These are phyloP conservation scores for Carex cristatella DNA, from an alignment of 176 grass and related monocot species.

Conservation along the genomic window DNA sequence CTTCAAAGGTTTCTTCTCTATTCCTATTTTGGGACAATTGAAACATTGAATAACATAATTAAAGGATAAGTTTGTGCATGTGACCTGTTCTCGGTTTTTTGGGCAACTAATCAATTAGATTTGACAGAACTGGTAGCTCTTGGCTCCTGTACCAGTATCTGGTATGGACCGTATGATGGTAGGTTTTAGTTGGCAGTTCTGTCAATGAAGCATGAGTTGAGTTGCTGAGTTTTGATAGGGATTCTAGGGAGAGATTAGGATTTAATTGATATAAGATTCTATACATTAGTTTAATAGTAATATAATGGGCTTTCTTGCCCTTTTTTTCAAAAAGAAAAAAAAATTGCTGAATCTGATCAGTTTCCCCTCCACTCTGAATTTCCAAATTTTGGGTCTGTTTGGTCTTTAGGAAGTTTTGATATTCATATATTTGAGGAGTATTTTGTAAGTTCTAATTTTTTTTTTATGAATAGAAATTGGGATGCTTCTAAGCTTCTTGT, in stretches of 20 bases:
- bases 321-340: too few relatives aligned
- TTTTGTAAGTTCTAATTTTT: neutral
- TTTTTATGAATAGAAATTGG: neutral
- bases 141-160: too few relatives aligned
- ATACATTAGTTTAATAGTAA: too few relatives aligned
- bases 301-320: too few relatives aligned
- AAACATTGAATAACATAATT: neutral
- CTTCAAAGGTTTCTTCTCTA: constrained; percentile 67
- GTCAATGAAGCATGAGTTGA: too few relatives aligned
- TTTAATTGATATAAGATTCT: too few relatives aligned
- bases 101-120: neutral
- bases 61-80: neutral
- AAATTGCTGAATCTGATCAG: neutral
- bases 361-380: neutral
- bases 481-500: neutral
- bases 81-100: neutral
- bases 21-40: neutral
- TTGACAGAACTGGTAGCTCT: neutral
- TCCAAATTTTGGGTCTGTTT: neutral
- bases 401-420: neutral
- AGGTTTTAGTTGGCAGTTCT: too few relatives aligned
- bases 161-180: too few relatives aligned
- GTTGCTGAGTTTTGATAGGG: too few relatives aligned
- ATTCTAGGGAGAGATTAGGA: too few relatives aligned
- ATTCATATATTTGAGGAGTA: neutral